Conservation (phyloP, 768 basidiomycete genomes). For the Tricholoma bakamatsutake region DNA sequence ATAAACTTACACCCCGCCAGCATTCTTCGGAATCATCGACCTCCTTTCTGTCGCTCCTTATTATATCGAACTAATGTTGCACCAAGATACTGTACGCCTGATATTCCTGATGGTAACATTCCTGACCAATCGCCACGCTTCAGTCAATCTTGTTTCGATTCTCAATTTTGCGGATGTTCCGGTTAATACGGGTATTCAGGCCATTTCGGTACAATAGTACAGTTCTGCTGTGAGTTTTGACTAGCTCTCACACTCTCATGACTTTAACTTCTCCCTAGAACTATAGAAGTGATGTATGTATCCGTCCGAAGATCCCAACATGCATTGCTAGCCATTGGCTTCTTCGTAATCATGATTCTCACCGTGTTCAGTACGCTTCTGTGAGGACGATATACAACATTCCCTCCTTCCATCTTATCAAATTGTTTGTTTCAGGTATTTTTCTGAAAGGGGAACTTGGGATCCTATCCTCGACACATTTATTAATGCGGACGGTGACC, state of each 20-base stretch:
- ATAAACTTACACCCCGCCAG: constrained; percentile 21
- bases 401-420: constrained; percentile 33
- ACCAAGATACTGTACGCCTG: constrained; percentile 48
- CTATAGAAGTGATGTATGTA: constrained; percentile 91
- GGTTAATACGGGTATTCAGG: constrained; percentile 79
- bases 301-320: constrained; percentile 53
- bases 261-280: constrained; percentile 35
- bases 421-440: constrained; percentile 23
- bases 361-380: constrained; percentile 84
- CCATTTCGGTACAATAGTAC: constrained; percentile 36
- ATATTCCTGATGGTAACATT: constrained; percentile 46
- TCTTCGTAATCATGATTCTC: constrained; percentile 85
- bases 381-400: constrained; percentile 41
- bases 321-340: constrained; percentile 61
- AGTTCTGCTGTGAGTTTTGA: constrained; percentile 61
- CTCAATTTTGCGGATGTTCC: constrained; percentile 86
- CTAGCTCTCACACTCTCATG: not conserved
- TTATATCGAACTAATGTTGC: constrained; percentile 78
- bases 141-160: constrained; percentile 86
- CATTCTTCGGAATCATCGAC: constrained; percentile 30
- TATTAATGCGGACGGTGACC: constrained; percentile 80
- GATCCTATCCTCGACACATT: constrained; percentile 75
- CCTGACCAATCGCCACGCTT: not conserved
- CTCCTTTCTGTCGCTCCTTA: constrained; percentile 83
- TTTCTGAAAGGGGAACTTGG: constrained; percentile 89